These are phyloP conservation scores for Naganishia sp. DNA, from an alignment of 1,284 basidiomycete genomes.

Conservation along the genomic window DNA sequence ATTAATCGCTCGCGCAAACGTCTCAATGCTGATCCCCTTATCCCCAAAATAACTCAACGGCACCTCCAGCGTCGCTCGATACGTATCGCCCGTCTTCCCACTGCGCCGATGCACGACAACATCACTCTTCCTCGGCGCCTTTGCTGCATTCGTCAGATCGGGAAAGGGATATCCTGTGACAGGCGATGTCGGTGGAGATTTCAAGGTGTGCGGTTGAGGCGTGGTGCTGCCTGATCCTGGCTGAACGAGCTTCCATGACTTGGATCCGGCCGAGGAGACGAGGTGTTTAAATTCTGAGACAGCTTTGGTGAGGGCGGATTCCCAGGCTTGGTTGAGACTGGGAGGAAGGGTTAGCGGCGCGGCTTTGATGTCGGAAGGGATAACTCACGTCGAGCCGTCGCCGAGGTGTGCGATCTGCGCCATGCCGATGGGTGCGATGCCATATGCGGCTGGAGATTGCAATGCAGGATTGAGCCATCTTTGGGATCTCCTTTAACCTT, in stretches of 20 bases:
- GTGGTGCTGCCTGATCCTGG: background rate
- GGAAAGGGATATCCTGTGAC: conserved; percentile 19
- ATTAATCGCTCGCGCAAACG: conserved; percentile 77
- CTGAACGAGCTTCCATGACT: conserved; percentile 53
- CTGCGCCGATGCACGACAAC: conserved; percentile 55
- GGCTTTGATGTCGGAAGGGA: conserved; percentile 37
- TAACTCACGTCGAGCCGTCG: conserved; percentile 31
- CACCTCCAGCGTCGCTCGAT: conserved; percentile 77
- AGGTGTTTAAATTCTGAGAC: conserved; percentile 52
- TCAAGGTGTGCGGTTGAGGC: background rate
- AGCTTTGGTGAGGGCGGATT: conserved; percentile 47
- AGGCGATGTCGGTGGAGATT: background rate
- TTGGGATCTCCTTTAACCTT: too few relatives aligned
- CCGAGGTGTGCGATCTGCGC: conserved; percentile 14
- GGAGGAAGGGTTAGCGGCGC: conserved; percentile 48
- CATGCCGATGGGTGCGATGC: conserved; percentile 1
- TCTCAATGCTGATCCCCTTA: conserved; percentile 67
- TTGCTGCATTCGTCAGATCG: background rate
- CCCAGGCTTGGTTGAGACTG: conserved; percentile 53
- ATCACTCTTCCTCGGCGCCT: conserved; percentile 39
- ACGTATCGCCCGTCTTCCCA: conserved; percentile 68
- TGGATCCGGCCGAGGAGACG: conserved; percentile 47
- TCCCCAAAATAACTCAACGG: conserved; percentile 56
- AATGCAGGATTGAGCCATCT: background rate
- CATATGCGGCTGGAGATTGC: background rate